Percentiles rank a stretch among this genome's conserved stretches.
Conservation (phyloP, 208 protist genomes). For the Borovskyia barvae region DNA sequence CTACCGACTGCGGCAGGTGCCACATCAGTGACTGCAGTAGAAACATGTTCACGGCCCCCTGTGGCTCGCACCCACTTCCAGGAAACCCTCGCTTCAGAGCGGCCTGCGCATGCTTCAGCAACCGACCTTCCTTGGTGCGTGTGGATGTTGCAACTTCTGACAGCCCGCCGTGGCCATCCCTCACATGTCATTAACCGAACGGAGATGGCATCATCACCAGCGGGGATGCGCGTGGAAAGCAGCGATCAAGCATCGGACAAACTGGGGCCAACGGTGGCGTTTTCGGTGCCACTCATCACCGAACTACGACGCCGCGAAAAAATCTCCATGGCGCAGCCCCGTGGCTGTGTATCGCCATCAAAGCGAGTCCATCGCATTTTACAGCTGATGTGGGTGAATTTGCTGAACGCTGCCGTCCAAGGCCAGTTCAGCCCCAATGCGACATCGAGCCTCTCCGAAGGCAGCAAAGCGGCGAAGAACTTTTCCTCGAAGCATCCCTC, state of each 20-base stretch:
- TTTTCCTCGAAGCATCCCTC: no score
- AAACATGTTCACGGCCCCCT: no score
- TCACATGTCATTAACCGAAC: no score
- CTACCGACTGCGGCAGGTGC: no score
- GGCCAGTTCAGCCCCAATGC: not conserved
- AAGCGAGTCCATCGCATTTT: no score
- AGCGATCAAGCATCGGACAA: no score
- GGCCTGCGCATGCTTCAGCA: no score
- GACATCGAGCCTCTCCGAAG: not conserved
- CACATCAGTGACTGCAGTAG: no score
- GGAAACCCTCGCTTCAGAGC: no score
- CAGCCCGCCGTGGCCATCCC: no score
- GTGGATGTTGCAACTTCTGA: constrained; percentile 21
- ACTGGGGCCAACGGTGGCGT: constrained; percentile 2
- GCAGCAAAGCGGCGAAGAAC: not conserved
- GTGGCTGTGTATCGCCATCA: no score
- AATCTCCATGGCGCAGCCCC: not conserved
- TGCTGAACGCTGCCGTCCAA: constrained; percentile 10
- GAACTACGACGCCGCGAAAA: constrained; percentile 4
- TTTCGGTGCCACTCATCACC: constrained; percentile 1
- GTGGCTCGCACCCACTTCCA: no score
- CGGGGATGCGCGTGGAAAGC: not conserved
- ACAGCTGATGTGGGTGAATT: constrained; percentile 11
- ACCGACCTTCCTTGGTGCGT: constrained; percentile 19
- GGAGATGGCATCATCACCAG: not conserved